These are phyloP conservation scores for Pyricularia sp. DNA, from an alignment of 2,329 filamentous ascomycete genomes.

Conservation along the genomic window DNA sequence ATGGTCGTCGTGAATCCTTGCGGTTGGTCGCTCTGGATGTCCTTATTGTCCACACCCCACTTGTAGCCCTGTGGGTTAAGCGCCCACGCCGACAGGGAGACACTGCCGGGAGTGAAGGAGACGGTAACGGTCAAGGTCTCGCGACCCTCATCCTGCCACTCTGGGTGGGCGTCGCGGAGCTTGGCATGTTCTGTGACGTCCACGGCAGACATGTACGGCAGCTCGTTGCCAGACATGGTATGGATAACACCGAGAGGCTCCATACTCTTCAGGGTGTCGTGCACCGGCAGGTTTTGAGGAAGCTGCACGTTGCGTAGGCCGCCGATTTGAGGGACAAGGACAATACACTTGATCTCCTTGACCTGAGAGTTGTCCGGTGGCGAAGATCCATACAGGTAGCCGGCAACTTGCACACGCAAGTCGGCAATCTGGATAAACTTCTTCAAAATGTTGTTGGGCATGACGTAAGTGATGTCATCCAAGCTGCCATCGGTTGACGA, in stretches of 20 bases:
- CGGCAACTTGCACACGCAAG: slow-evolving; percentile 90
- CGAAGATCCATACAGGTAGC: slow-evolving; percentile 88
- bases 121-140: slow-evolving; percentile 93
- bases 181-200: slow-evolving; percentile 93
- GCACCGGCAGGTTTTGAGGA: slow-evolving; percentile 80
- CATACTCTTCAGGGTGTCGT: slow-evolving; percentile 77
- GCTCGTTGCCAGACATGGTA: slow-evolving; percentile 88
- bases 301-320: slow-evolving; percentile 87
- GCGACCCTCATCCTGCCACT: slow-evolving; percentile 54
- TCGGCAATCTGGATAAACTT: slow-evolving; percentile 97
- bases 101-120: slow-evolving; percentile 91
- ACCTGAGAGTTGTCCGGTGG: slow-evolving; percentile 92
- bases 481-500: slow-evolving; percentile 82
- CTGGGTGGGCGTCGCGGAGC: slow-evolving; percentile 70
- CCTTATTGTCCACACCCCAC: slow-evolving; percentile 95
- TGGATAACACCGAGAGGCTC: slow-evolving; percentile 94
- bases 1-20: slow-evolving; percentile 87
- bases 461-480: slow-evolving; percentile 89
- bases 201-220: slow-evolving; percentile 89
- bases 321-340: slow-evolving; percentile 95
- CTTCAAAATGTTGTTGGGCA: slow-evolving; percentile 98
- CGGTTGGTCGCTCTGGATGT: slow-evolving; percentile 84
- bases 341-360: slow-evolving; percentile 94
- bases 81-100: slow-evolving; percentile 88
- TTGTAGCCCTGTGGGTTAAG: slow-evolving; percentile 88